phyloP scores from a whole-genome alignment of 352 stramenopile species.

The Globisporangium viniferum region DNA sequence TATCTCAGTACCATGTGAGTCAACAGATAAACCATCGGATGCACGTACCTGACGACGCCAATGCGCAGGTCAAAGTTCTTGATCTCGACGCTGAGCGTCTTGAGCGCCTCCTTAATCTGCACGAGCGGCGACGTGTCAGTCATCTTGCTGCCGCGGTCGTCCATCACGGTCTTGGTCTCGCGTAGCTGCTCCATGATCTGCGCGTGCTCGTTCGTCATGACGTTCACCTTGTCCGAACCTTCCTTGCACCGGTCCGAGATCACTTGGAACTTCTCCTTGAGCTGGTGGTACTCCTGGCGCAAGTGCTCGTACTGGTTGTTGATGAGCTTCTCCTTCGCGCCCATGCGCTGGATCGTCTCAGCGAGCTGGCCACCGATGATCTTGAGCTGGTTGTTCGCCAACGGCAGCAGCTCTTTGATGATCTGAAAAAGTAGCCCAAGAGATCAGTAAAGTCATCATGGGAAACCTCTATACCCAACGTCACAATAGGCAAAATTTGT shows the following conservation, averaged over 20 bases:
- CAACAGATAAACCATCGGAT: background rate
- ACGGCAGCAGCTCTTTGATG: constrained; percentile 55
- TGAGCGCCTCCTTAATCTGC: constrained; percentile 82
- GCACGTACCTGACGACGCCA: constrained; percentile 54
- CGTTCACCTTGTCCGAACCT: constrained; percentile 61
- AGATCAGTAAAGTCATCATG: background rate
- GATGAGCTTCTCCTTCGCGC: constrained; percentile 70
- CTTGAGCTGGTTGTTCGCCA: constrained; percentile 57
- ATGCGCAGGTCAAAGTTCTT: constrained; percentile 84
- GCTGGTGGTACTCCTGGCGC: constrained; percentile 56
- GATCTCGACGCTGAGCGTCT: constrained; percentile 69
- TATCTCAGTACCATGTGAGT: background rate
- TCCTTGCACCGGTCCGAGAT: constrained; percentile 68
- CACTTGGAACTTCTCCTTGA: constrained; percentile 62
- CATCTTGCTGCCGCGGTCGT: constrained; percentile 82
- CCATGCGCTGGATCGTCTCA: constrained; percentile 62
- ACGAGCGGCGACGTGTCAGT: constrained; percentile 82
- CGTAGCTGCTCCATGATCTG: constrained; percentile 72
- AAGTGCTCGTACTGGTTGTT: constrained; percentile 81
- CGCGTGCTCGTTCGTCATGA: constrained; percentile 74
- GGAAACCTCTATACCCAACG: background rate
- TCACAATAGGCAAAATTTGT: constrained; percentile 1
- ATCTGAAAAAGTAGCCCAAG: constrained; percentile 15
- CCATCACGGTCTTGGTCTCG: constrained; percentile 74
- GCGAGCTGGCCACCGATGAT: constrained; percentile 52